Evolutionary conservation across 306 rosid species (phyloP).

Genomic region (Trichosanthes cucumerina): DNA sequence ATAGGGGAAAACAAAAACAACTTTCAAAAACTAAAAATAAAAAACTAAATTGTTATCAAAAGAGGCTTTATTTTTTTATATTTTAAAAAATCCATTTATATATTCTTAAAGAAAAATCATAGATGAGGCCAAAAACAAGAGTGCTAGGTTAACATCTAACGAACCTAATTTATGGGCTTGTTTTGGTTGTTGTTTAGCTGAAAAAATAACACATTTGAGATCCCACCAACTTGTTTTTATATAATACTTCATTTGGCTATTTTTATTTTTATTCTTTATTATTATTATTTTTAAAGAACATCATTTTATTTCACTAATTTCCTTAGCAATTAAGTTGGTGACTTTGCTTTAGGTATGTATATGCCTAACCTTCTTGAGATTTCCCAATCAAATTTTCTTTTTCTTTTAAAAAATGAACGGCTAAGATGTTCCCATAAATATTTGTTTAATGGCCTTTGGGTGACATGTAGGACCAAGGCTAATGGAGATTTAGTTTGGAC

Average conservation of each 20-base stretch:
- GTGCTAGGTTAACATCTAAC: slow-evolving; percentile 11
- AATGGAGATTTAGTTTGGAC: background rate
- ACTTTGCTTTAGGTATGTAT: background rate
- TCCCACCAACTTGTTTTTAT: slow-evolving; percentile 23
- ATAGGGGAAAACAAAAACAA: no score
- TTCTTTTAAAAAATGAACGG: background rate
- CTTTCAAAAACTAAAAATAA: no score
- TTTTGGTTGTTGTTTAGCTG: slow-evolving; percentile 9
- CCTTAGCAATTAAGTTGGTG: slow-evolving; percentile 7
- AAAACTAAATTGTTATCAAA: no score
- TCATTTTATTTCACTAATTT: background rate
- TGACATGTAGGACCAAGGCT: background rate
- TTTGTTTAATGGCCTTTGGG: background rate
- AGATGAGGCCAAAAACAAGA: slow-evolving; percentile 19
- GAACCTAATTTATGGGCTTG: slow-evolving; percentile 14
- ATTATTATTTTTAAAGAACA: background rate
- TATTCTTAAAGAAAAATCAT: background rate
- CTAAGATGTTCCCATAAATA: background rate
- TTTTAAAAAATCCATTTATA: background rate
- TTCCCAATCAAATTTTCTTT: background rate
- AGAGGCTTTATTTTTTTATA: no score
- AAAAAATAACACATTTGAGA: slow-evolving; percentile 22
- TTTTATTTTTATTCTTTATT: background rate
- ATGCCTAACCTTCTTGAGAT: background rate
- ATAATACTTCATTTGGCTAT: background rate